Percentiles rank a stretch among this genome's conserved stretches.
These are phyloP conservation scores for Aspergillus sojae DNA, from an alignment of 2,329 filamentous ascomycete species.

Conservation along the genomic window DNA sequence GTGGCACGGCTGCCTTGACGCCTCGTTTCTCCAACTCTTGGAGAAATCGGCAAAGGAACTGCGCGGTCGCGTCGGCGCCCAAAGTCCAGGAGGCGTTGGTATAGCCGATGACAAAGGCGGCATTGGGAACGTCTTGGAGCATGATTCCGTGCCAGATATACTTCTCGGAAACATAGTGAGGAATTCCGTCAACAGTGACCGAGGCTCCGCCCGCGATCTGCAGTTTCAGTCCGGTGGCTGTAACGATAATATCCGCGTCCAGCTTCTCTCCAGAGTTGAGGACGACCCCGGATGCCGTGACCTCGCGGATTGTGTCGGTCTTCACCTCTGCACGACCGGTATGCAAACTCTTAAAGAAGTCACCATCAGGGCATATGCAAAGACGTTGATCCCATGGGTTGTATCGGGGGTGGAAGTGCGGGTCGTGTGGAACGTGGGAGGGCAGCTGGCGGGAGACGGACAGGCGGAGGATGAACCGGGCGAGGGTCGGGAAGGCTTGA, in stretches of 20 bases:
- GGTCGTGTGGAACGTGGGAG: constrained; percentile 54
- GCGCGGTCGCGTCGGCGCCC: constrained; percentile 47
- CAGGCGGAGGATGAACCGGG: constrained; percentile 52
- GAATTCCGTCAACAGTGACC: constrained; percentile 42
- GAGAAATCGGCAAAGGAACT: constrained; percentile 42
- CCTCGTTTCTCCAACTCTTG: constrained; percentile 33
- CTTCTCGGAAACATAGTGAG: constrained; percentile 36
- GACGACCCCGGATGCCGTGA: constrained; percentile 53
- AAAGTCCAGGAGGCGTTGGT: constrained; percentile 50
- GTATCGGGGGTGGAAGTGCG: constrained; percentile 67
- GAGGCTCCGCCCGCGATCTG: constrained; percentile 41
- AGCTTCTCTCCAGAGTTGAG: constrained; percentile 48
- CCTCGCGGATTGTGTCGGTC: constrained; percentile 57
- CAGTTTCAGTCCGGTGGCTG: constrained; percentile 48
- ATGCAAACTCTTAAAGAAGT: constrained; percentile 59
- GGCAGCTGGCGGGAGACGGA: constrained; percentile 58
- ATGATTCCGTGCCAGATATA: constrained; percentile 49
- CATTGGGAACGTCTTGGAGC: constrained; percentile 49
- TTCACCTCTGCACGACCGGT: constrained; percentile 56
- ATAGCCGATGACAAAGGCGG: constrained; percentile 46
- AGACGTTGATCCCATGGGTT: constrained; percentile 74
- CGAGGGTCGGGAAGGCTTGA: constrained; percentile 54
- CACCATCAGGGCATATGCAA: constrained; percentile 66
- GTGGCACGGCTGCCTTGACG: constrained; percentile 31
- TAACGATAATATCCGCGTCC: constrained; percentile 47